Conservation (phyloP, 768 basidiomycete species). For the Rhodosporidiobolus sp. region DNA sequence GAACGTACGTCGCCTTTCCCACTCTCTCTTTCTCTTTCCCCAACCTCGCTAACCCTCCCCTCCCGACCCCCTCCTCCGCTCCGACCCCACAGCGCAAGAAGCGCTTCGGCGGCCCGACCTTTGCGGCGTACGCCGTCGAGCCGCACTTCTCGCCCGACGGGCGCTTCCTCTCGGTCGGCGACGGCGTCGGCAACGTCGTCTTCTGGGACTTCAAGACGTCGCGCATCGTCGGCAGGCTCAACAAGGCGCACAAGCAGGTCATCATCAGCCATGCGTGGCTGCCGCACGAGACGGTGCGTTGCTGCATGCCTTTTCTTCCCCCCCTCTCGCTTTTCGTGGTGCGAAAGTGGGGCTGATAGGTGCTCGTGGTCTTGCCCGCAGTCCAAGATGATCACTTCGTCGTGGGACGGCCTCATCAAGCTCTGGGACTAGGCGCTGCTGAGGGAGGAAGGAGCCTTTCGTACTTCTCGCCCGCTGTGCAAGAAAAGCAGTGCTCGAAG, state of each 20-base stretch:
- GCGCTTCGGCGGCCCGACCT: conserved; percentile 92
- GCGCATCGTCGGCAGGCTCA: conserved; percentile 59
- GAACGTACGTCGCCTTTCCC: conserved; percentile 52
- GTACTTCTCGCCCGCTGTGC: no score
- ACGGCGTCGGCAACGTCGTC: conserved; percentile 88
- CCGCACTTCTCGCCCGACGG: conserved; percentile 98
- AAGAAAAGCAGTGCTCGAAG: no score
- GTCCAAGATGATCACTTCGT: conserved; percentile 95
- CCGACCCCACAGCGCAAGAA: conserved; percentile 67
- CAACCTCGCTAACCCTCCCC: neutral
- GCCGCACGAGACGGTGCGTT: conserved; percentile 88
- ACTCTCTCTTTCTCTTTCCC: neutral
- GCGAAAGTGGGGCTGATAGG: neutral
- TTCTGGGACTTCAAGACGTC: conserved; percentile 99
- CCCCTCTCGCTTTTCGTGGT: neutral
- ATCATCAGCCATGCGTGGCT: conserved; percentile 97
- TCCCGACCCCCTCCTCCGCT: neutral
- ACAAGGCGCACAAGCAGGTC: conserved; percentile 92
- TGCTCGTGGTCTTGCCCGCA: conserved; percentile 47
- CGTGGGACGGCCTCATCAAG: conserved; percentile 97
- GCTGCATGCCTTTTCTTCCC: neutral
- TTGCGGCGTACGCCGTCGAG: conserved; percentile 95
- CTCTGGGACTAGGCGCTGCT: conserved; percentile 71
- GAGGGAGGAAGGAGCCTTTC: no score
- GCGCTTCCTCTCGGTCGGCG: conserved; percentile 95